A percentile compares a stretch with the other conserved stretches of the same genome.
Conservation (phyloP, 1,284 basidiomycete species). For the Leccinum subrobustum region DNA sequence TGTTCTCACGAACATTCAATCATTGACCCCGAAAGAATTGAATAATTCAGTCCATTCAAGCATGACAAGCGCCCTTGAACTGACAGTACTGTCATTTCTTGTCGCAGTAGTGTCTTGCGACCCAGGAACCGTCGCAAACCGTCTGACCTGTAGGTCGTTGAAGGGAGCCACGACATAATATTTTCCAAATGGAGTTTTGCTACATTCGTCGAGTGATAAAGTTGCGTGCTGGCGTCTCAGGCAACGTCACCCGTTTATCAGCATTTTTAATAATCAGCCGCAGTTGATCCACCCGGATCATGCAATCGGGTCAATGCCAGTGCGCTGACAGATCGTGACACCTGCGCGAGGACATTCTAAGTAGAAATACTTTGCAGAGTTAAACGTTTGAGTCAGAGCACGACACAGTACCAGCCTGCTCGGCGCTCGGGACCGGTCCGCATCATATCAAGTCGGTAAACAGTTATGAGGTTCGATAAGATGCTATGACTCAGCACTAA, state of each 20-base stretch:
- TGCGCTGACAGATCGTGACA: neutral
- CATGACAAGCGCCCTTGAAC: neutral
- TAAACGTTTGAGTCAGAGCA: neutral
- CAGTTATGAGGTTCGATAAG: too few species aligned
- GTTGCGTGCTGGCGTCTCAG: neutral
- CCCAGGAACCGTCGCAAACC: neutral
- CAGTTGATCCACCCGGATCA: neutral
- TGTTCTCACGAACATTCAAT: slow-evolving; percentile 4
- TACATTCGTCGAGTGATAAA: neutral
- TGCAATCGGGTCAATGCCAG: neutral
- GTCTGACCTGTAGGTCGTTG: neutral
- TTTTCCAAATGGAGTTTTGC: neutral
- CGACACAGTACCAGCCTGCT: neutral
- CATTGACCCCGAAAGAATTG: neutral
- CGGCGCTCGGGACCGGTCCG: neutral
- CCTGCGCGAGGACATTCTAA: neutral
- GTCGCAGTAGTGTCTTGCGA: neutral
- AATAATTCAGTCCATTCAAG: neutral
- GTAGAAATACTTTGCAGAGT: too few species aligned
- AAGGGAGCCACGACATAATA: neutral
- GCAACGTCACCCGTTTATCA: neutral
- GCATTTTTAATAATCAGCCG: neutral
- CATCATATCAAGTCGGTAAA: too few species aligned
- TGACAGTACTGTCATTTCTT: neutral
- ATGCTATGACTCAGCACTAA: too few species aligned